Conservation (phyloP, 2,329 filamentous ascomycete genomes). For the Penicillium freii region DNA sequence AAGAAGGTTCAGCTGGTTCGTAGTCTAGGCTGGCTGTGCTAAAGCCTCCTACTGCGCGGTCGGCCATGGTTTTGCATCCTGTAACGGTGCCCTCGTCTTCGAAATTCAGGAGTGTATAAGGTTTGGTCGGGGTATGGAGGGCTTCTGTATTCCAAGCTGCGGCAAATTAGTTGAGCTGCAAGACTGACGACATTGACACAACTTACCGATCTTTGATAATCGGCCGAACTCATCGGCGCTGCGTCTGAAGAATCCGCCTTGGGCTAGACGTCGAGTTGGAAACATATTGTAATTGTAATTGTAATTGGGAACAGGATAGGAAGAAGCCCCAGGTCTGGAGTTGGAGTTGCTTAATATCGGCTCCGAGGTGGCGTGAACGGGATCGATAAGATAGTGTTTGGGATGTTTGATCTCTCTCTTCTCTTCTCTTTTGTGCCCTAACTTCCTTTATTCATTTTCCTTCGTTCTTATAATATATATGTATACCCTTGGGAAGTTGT, state of each 20-base stretch:
- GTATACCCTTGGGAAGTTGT: neutral
- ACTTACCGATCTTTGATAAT: conserved; percentile 54
- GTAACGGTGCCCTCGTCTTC: conserved; percentile 37
- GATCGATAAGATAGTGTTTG: conserved; percentile 20
- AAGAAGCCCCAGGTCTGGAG: neutral
- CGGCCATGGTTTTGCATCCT: conserved; percentile 72
- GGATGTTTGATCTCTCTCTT: neutral
- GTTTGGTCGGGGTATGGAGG: conserved; percentile 38
- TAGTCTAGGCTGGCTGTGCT: conserved; percentile 72
- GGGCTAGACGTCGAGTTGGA: conserved; percentile 41
- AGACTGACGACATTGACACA: conserved; percentile 3
- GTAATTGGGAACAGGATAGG: neutral
- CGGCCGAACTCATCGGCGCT: conserved; percentile 60
- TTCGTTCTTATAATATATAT: neutral
- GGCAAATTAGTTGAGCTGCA: conserved; percentile 7
- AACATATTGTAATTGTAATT: conserved; percentile 30
- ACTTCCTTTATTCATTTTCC: neutral
- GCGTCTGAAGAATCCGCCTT: conserved; percentile 55
- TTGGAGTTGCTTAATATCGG: conserved; percentile 1
- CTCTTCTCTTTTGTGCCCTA: neutral
- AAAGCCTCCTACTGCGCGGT: conserved; percentile 81
- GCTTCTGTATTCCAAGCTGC: conserved; percentile 45
- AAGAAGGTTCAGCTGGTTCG: conserved; percentile 48
- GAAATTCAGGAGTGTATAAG: conserved; percentile 43
- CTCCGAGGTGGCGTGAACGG: conserved; percentile 22